Evolutionary conservation across 106 monocot species (phyloP).

Genomic region (Posidonia australis): DNA sequence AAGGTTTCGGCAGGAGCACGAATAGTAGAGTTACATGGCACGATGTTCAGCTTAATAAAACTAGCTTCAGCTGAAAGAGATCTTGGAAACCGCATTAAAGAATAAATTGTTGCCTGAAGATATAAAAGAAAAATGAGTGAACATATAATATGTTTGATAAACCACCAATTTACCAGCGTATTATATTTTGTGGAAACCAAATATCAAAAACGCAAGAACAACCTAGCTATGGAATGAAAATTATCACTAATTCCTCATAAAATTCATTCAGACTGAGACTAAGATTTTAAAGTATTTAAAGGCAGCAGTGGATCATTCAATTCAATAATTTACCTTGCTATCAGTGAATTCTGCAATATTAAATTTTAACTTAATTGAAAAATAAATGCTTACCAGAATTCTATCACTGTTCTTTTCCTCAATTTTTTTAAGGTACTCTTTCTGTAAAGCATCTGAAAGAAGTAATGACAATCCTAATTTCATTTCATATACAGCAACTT

Average conservation of each 20-base stretch:
- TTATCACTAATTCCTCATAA: too few relatives aligned
- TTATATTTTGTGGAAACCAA: too few relatives aligned
- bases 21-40: slow-evolving; percentile 1
- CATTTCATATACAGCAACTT: slow-evolving; percentile 91
- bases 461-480: slow-evolving; percentile 64
- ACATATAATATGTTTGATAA: neutral
- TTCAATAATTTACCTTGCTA: too few relatives aligned
- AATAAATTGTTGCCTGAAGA: slow-evolving; percentile 51
- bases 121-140: neutral
- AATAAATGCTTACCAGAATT: slow-evolving; percentile 36
- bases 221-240: too few relatives aligned
- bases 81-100: slow-evolving; percentile 65
- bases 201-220: too few relatives aligned
- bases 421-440: slow-evolving; percentile 38
- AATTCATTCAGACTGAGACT: too few relatives aligned
- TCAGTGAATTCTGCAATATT: too few relatives aligned
- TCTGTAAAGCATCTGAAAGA: slow-evolving; percentile 41
- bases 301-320: too few relatives aligned
- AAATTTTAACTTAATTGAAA: too few relatives aligned
- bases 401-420: slow-evolving; percentile 21
- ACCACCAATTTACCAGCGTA: too few relatives aligned
- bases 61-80: slow-evolving; percentile 7
- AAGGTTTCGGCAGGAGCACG: slow-evolving; percentile 2
- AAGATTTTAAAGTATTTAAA: too few relatives aligned
- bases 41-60: slow-evolving; percentile 5